A percentile compares a stretch with the other conserved stretches of the same genome.
These are phyloP conservation scores for Triticum urartu DNA, from an alignment of 176 grass and related monocot genomes.

Conservation along the genomic window DNA sequence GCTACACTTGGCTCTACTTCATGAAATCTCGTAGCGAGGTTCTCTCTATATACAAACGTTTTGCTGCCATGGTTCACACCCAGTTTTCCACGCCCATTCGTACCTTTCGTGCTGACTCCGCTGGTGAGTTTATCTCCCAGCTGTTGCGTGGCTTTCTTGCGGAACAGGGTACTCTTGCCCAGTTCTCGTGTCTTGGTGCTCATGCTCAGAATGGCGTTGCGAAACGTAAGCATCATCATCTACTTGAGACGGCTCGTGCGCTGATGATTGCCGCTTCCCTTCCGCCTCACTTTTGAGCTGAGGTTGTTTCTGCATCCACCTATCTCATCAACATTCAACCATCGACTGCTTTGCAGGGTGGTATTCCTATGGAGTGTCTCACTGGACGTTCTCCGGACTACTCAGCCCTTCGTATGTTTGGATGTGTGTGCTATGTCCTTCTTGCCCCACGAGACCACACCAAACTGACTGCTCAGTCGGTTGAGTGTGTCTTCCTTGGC, in stretches of 20 bases:
- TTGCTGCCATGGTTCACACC: too few relatives aligned
- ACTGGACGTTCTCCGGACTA: too few relatives aligned
- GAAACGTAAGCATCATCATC: not conserved
- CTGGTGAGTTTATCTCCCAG: too few relatives aligned
- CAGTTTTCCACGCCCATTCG: too few relatives aligned
- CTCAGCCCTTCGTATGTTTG: too few relatives aligned
- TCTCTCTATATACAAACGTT: too few relatives aligned
- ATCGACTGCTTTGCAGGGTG: not conserved
- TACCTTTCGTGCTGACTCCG: too few relatives aligned
- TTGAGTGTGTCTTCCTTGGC: not conserved
- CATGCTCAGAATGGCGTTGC: not conserved
- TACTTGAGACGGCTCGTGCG: not conserved
- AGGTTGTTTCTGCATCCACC: not conserved
- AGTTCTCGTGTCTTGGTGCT: not conserved
- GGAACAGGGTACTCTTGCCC: not conserved
- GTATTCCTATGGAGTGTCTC: too few relatives aligned
- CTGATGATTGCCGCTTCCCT: not conserved
- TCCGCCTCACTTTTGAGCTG: not conserved
- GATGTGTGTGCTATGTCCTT: too few relatives aligned
- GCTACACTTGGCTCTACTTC: not conserved
- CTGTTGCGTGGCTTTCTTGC: too few relatives aligned
- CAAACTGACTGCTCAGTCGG: too few relatives aligned
- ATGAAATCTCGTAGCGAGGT: not conserved
- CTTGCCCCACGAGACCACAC: too few relatives aligned
- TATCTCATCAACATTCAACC: not conserved